phyloP scores from a whole-genome alignment of 108 stramenopile genomes.

The Fistulifera pelliculosa region DNA sequence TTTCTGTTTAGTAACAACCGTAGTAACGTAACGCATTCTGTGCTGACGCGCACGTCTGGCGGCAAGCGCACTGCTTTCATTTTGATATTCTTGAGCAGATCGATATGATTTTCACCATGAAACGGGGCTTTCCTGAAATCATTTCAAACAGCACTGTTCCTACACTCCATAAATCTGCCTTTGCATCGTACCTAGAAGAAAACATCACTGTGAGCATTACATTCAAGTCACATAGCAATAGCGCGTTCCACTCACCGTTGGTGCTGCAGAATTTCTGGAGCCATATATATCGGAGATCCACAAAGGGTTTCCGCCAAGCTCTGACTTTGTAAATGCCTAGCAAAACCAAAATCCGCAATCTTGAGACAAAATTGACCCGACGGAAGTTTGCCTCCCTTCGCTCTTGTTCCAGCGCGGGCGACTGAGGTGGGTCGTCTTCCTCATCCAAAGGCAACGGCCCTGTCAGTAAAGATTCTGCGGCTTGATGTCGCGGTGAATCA shows the following conservation, averaged over 20 bases:
- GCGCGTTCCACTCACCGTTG: constrained; percentile 31
- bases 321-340: constrained; percentile 80
- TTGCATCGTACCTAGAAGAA: constrained; percentile 81
- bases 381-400: constrained; percentile 20
- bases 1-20: constrained; percentile 71
- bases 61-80: constrained; percentile 76
- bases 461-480: constrained; percentile 93
- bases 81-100: constrained; percentile 80
- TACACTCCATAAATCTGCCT: constrained; percentile 97
- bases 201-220: not conserved
- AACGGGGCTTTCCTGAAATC: constrained; percentile 86
- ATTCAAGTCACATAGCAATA: not conserved
- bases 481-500: constrained; percentile 95
- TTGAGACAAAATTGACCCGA: constrained; percentile 61
- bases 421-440: constrained; percentile 41
- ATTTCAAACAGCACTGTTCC: constrained; percentile 97
- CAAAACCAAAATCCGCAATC: constrained; percentile 99
- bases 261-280: constrained; percentile 87
- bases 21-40: constrained; percentile 71
- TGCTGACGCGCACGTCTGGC: constrained; percentile 65
- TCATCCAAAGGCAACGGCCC: constrained; percentile 62
- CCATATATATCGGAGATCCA: constrained; percentile 97
- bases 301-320: constrained; percentile 96
- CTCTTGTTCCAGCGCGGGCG: constrained; percentile 20
- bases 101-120: constrained; percentile 87